Base-by-base conservation (phyloP, 495 filamentous ascomycete genomes). In the Penicillium waksmanii region DNA sequence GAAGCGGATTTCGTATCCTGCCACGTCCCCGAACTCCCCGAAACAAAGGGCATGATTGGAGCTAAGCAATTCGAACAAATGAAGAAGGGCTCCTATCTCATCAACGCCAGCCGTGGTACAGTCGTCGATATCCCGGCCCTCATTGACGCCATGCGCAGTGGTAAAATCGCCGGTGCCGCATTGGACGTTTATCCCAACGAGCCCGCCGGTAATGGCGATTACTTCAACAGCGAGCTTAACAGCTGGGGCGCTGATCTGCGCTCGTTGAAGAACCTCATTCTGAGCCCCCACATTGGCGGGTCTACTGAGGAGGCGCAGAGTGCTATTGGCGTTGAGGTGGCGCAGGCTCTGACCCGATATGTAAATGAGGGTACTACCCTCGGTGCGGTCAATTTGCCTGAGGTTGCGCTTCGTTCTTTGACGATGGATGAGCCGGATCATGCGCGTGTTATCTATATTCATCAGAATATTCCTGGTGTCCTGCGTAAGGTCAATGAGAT, bases 231-330 rank as follows among this genome's bases (percentile, higher is more conserved):
- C 67, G 74, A 83, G n/a, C 82, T 99, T 63, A 96, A 96, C 72
- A 60, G 72, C 17, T 98, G 92, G 92, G 89, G 83, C n/a, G 82
- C 90, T 53, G 93, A 96, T 58, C 85, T 99, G 47, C 86, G 90
- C 25, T 81, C 82, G 38, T 82, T 98, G 50, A 93, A 89, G 73
- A 99, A 99, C 75, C 75, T 99, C 63, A 96, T 99, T 59, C 80
- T 99, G 33, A 94, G 93, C 3, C 95, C 95, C 19, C 95, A 99
- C 69, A 97, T 99, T 67, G 95, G 95, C 55, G 95, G 95, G 34
- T 96, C 90, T 75, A 99, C 96, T 3, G 96, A 99, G 73, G 93
- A 99, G 79, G 96, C 96, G 6, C 96, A 99, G 77, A 86, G 91
- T 53, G 94, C 96, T 9, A 99, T 98, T 71, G 96, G 96, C 63